Base-by-base conservation (phyloP, 257 asterid genomes). In the Solanum pennellii region DNA sequence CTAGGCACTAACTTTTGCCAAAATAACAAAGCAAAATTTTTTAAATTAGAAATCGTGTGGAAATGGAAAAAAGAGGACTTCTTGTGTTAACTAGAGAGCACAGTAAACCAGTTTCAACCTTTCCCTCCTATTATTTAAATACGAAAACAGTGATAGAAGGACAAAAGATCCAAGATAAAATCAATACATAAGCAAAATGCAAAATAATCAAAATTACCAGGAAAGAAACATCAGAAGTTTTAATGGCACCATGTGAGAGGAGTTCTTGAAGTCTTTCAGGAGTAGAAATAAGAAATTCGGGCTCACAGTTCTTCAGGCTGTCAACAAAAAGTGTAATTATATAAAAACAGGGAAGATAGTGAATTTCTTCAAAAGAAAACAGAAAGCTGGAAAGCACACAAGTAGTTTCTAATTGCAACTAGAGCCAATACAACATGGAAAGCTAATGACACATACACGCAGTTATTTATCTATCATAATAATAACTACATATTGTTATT, bases 221-320 rank as follows among this genome's bases (percentile, higher is more conserved):
- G 37, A 95, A 87, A 85, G 95, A 93, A 86, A 95, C 91, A n/a
- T 89, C 93, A 73, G 94, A 92, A 73, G 92, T 89, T 90, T 96
- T 91, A 20, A 96, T 83, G 69, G 94, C 97, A 82, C 93, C 91
- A 82, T 88, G 33, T 71, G 92, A 82, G 85, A 95, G 89, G 65
- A 96, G 96, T 92, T 93, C 94, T 88, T 92, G 90, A 87, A 96
- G 96, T 85, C 96, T 94, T 83, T 90, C 94, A 1, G 99, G 95
- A 18, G 99, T 96, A 89, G 98, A 92, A 87, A 96, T 84, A 47
- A 96, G 83, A 89, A 95, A 93, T 92, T 96, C 99, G 2, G 99
- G 99, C 77, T 95, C 98, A 83, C 89, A 89, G 72, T 89, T 93
- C 92, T 89, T 93, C 83, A 96, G 90, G 87, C 99, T 96, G 93